Evolutionary conservation across 139 green algal genomes (phyloP).

Genomic region (Diplosphaera chodatii): DNA sequence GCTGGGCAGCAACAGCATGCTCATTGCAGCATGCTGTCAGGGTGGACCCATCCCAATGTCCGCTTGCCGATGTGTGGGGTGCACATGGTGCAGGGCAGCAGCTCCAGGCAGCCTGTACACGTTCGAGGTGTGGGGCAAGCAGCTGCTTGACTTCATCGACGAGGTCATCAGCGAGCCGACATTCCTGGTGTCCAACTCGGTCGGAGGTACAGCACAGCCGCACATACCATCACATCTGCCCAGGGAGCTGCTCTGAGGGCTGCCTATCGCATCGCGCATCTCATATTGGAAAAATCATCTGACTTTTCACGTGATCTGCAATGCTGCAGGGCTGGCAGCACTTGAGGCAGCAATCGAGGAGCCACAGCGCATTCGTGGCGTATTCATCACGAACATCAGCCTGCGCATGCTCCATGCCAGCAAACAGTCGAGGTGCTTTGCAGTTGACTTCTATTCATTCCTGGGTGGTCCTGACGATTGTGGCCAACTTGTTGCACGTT

Average conservation of each 20-base stretch:
- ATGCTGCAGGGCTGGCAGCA: slow-evolving; percentile 18
- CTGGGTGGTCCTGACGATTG: too few species aligned
- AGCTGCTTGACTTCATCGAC: slow-evolving; percentile 75
- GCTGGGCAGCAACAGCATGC: too few species aligned
- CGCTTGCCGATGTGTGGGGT: too few species aligned
- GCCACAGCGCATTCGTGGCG: slow-evolving; percentile 53
- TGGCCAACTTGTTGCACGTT: too few species aligned
- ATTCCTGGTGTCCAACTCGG: slow-evolving; percentile 82
- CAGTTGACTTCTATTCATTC: too few species aligned
- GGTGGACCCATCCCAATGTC: neutral
- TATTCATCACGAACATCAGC: slow-evolving; percentile 78
- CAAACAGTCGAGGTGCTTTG: slow-evolving; percentile 31
- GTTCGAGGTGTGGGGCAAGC: slow-evolving; percentile 61
- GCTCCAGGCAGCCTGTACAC: slow-evolving; percentile 63
- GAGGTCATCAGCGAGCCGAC: slow-evolving; percentile 44
- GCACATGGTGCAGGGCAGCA: slow-evolving; percentile 13
- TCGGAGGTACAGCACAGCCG: slow-evolving; percentile 78
- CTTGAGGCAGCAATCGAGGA: slow-evolving; percentile 52
- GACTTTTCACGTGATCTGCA: slow-evolving; percentile 4
- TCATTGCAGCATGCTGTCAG: neutral
- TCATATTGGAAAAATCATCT: too few species aligned
- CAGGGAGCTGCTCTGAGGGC: too few species aligned
- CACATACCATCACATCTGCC: neutral
- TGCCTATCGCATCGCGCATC: neutral
- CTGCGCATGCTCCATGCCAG: slow-evolving; percentile 71